phyloP scores from a whole-genome alignment of 306 rosid species.

The Cajanus cajan region DNA sequence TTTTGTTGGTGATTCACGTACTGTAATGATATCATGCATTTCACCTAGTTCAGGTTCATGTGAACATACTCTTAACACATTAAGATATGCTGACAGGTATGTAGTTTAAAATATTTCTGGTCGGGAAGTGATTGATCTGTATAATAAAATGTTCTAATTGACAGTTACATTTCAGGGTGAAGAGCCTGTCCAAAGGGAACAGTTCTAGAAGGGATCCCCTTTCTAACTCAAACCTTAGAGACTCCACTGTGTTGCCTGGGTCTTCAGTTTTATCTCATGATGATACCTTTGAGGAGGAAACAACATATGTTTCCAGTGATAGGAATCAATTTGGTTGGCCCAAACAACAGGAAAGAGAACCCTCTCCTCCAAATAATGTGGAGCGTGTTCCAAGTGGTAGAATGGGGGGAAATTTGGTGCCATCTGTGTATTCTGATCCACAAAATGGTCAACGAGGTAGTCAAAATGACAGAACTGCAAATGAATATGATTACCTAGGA shows the following conservation, averaged over 20 bases:
- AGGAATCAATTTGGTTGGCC: slow-evolving; percentile 75
- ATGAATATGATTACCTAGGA: slow-evolving; percentile 48
- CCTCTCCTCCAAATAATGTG: slow-evolving; percentile 52
- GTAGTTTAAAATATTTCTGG: slow-evolving; percentile 1
- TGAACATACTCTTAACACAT: slow-evolving; percentile 84
- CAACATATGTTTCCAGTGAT: slow-evolving; percentile 46
- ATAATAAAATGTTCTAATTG: slow-evolving; percentile 12
- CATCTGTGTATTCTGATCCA: slow-evolving; percentile 49
- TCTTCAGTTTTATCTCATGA: slow-evolving; percentile 47
- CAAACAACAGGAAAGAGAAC: slow-evolving; percentile 65
- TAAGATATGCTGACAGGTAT: slow-evolving; percentile 90
- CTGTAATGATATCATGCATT: slow-evolving; percentile 90
- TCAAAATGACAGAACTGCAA: slow-evolving; percentile 50
- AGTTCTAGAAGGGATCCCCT: slow-evolving; percentile 57
- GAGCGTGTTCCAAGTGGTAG: slow-evolving; percentile 67
- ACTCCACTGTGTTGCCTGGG: slow-evolving; percentile 55
- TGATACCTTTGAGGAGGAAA: slow-evolving; percentile 52
- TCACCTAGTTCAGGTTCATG: slow-evolving; percentile 88
- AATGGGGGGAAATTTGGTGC: slow-evolving; percentile 50
- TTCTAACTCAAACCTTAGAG: slow-evolving; percentile 60
- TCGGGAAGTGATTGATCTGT: slow-evolving; percentile 21
- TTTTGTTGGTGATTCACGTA: slow-evolving; percentile 81
- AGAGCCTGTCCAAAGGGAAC: slow-evolving; percentile 74
- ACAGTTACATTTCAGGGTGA: slow-evolving; percentile 50
- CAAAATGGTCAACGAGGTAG: slow-evolving; percentile 49